A percentile compares a stretch with the other conserved stretches of the same genome.
phyloP scores from a whole-genome alignment of 1,284 basidiomycete species.

The Tilletia setariae region DNA sequence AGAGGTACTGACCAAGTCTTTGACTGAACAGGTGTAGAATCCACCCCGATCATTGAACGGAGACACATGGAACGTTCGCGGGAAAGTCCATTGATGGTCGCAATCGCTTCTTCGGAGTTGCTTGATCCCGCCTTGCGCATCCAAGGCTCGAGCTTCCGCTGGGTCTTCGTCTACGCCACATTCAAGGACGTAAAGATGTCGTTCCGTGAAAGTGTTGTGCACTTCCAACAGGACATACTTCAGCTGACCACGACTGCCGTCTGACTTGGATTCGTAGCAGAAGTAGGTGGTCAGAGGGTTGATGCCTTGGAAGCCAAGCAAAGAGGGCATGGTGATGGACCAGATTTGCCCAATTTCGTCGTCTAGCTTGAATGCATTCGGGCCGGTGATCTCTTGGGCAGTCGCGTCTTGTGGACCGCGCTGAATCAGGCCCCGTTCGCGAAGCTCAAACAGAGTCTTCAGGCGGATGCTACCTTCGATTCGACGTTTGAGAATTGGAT shows the following conservation, averaged over 20 bases:
- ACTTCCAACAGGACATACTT: slow-evolving; percentile 68
- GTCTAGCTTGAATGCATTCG: slow-evolving; percentile 19
- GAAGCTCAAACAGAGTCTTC: slow-evolving; percentile 41
- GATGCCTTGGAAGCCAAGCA: slow-evolving; percentile 68
- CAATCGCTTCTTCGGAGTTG: slow-evolving; percentile 51
- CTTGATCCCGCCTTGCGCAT: background rate
- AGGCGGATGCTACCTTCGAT: slow-evolving; percentile 31
- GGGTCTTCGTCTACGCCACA: slow-evolving; percentile 59
- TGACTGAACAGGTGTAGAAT: slow-evolving; percentile 61
- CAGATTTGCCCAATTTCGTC: slow-evolving; percentile 32
- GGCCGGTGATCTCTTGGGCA: background rate
- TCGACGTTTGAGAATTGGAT: background rate
- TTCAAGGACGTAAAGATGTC: slow-evolving; percentile 62
- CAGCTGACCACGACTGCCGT: slow-evolving; percentile 25
- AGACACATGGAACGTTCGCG: slow-evolving; percentile 72
- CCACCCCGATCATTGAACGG: slow-evolving; percentile 74
- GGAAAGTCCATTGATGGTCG: slow-evolving; percentile 69
- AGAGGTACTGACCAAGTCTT: slow-evolving; percentile 24
- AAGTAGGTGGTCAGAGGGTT: slow-evolving; percentile 74
- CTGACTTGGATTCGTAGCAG: slow-evolving; percentile 59
- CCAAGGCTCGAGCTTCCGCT: slow-evolving; percentile 13
- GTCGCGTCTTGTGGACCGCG: slow-evolving; percentile 32
- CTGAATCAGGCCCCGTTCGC: slow-evolving; percentile 23
- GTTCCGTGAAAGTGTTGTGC: slow-evolving; percentile 74
- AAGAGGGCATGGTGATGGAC: slow-evolving; percentile 66